A percentile compares a stretch with the other conserved stretches of the same genome.
These are phyloP conservation scores for Pholiota molesta DNA, from an alignment of 768 basidiomycete genomes.

Conservation along the genomic window DNA sequence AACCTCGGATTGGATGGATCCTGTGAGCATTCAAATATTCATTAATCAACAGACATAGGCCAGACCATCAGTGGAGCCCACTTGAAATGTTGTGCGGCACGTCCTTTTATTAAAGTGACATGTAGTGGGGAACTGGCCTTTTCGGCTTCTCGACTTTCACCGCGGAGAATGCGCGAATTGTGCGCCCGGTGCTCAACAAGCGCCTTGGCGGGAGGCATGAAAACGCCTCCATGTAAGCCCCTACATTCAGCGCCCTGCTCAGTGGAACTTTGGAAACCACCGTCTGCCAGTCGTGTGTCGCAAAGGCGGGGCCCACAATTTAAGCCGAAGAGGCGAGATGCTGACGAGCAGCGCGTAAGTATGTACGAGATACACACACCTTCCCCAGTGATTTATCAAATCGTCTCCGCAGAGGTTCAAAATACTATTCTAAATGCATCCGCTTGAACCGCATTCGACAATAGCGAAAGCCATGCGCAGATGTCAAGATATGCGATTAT, in stretches of 20 bases:
- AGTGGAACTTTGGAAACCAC: background rate
- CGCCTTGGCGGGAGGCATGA: conserved; percentile 1
- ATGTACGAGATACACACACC: background rate
- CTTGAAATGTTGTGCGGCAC: background rate
- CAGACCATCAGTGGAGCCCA: background rate
- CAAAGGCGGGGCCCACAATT: background rate
- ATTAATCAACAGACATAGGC: background rate
- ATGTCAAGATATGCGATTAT: conserved; percentile 19
- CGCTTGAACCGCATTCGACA: background rate
- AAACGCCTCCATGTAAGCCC: background rate
- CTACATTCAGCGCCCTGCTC: background rate
- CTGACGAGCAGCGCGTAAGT: background rate
- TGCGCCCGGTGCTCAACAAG: background rate
- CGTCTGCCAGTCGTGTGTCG: conserved; percentile 5
- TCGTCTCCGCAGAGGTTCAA: background rate
- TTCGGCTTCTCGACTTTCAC: background rate
- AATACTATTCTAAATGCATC: background rate
- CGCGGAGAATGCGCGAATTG: background rate
- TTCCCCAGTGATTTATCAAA: background rate
- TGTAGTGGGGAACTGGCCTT: background rate
- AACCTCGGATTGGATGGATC: background rate
- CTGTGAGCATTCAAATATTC: conserved; percentile 1
- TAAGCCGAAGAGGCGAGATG: background rate
- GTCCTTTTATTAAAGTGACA: conserved; percentile 1
- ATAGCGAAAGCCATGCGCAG: conserved; percentile 13